Evolutionary conservation across 495 filamentous ascomycete species (phyloP).

Genomic region (Pseudevernia furfuracea): DNA sequence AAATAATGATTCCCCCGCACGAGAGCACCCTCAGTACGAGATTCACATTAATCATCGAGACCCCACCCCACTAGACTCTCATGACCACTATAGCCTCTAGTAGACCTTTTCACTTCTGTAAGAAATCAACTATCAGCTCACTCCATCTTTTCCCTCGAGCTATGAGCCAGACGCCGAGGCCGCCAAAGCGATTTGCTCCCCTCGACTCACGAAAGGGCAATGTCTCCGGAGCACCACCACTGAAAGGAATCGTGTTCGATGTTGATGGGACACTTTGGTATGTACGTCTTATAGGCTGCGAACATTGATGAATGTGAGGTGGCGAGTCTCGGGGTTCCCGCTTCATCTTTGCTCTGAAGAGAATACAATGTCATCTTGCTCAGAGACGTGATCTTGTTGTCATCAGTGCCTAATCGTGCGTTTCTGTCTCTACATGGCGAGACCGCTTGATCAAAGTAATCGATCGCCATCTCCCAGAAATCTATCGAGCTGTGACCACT

Average conservation of each 20-base stretch:
- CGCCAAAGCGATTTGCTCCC: conserved; percentile 45
- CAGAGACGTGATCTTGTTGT: too few relatives aligned
- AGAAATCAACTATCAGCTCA: background rate
- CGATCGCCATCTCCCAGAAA: background rate
- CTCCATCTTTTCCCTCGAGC: background rate
- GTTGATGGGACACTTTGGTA: conserved; percentile 92
- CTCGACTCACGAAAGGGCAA: conserved; percentile 36
- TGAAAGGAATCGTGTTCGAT: conserved; percentile 87
- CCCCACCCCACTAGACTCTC: background rate
- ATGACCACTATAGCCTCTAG: background rate
- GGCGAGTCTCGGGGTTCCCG: background rate
- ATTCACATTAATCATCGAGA: too few relatives aligned
- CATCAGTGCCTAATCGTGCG: too few relatives aligned
- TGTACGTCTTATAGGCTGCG: conserved; percentile 28
- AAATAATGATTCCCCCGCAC: too few relatives aligned
- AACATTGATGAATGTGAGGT: background rate
- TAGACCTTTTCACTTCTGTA: background rate
- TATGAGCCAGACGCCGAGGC: conserved; percentile 7
- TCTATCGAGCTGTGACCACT: background rate
- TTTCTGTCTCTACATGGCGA: background rate
- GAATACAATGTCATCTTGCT: too few relatives aligned
- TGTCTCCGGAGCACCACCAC: conserved; percentile 40
- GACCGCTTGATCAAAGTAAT: background rate
- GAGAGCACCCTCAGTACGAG: too few relatives aligned
- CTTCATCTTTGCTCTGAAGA: background rate